Evolutionary conservation across 306 rosid genomes (phyloP).

Genomic region (Cicer arietinum): DNA sequence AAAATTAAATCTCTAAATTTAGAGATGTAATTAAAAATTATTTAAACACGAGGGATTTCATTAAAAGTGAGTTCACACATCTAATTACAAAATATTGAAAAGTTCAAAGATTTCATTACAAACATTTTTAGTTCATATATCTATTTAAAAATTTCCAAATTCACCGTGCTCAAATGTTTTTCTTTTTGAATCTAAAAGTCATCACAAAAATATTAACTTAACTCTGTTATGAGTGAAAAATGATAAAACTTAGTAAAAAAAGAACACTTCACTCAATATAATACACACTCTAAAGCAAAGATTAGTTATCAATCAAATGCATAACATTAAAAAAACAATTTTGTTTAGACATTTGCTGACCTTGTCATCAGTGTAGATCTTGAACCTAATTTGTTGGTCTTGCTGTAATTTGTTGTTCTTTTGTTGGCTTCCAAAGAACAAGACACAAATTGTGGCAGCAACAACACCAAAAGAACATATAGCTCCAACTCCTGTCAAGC

Average conservation of each 20-base stretch:
- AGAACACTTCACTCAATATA: too few relatives aligned
- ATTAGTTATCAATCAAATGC: background rate
- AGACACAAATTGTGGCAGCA: slow-evolving; percentile 79
- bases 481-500: slow-evolving; percentile 83
- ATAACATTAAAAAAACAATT: background rate
- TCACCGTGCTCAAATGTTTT: too few relatives aligned
- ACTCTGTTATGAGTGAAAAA: too few relatives aligned
- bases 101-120: background rate
- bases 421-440: slow-evolving; percentile 65
- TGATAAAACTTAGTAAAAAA: too few relatives aligned
- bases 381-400: slow-evolving; percentile 63
- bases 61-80: background rate
- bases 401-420: slow-evolving; percentile 50
- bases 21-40: background rate
- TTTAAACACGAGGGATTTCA: background rate
- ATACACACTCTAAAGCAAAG: too few relatives aligned
- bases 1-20: background rate
- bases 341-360: slow-evolving; percentile 45
- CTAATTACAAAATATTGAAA: background rate
- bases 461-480: slow-evolving; percentile 87
- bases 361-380: slow-evolving; percentile 75
- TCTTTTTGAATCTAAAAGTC: too few relatives aligned
- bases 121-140: background rate
- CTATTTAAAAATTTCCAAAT: background rate
- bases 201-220: too few relatives aligned